Percentiles rank a stretch among this genome's conserved stretches.
Evolutionary conservation across 495 filamentous ascomycete genomes (phyloP).

Genomic region (Aspergillus bridgeri): DNA sequence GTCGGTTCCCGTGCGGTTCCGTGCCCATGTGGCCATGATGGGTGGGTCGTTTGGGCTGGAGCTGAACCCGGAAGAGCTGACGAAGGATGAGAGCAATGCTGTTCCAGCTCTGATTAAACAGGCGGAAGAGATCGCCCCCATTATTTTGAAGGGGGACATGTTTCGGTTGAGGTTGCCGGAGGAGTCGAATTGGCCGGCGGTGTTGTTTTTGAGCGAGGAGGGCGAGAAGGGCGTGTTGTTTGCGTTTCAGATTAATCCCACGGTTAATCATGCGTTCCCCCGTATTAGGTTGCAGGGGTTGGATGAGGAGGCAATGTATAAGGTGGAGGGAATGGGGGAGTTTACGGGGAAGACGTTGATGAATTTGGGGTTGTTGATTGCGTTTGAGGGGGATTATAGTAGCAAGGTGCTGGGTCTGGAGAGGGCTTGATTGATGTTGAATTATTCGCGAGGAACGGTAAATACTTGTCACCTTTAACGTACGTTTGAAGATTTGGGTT

Average conservation of each 20-base stretch:
- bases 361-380: constrained; percentile 44
- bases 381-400: constrained; percentile 37
- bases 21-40: constrained; percentile 56
- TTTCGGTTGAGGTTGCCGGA: constrained; percentile 51
- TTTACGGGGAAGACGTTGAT: constrained; percentile 48
- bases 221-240: constrained; percentile 43
- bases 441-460: too few species aligned
- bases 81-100: constrained; percentile 39
- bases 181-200: constrained; percentile 53
- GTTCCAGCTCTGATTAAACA: constrained; percentile 44
- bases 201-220: constrained; percentile 47
- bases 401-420: constrained; percentile 43
- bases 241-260: constrained; percentile 44
- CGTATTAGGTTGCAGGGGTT: constrained; percentile 45
- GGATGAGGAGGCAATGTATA: constrained; percentile 41
- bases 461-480: too few species aligned
- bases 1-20: constrained; percentile 46
- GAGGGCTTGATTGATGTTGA: constrained; percentile 10
- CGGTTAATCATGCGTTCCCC: constrained; percentile 42
- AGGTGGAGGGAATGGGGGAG: constrained; percentile 34
- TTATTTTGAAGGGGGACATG: constrained; percentile 48
- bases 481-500: too few species aligned
- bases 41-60: constrained; percentile 56
- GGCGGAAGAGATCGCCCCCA: constrained; percentile 48
- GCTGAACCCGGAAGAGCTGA: constrained; percentile 43